phyloP scores from a whole-genome alignment of 345 rosid species.

The Combretum micranthum region DNA sequence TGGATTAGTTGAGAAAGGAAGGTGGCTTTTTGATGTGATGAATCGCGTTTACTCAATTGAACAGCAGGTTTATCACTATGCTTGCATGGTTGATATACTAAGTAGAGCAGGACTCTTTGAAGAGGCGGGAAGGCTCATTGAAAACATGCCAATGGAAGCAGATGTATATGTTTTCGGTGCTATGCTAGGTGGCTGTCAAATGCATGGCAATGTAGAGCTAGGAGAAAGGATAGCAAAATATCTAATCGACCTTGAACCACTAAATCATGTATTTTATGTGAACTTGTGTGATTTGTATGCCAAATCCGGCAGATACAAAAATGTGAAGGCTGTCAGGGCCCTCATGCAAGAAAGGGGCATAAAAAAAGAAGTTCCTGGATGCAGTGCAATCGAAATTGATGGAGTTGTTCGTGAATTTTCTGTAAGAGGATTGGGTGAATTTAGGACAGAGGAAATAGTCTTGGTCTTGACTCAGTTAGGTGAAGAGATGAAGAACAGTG shows the following conservation, averaged over 20 bases:
- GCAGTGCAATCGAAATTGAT: slow-evolving; percentile 53
- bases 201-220: slow-evolving; percentile 37
- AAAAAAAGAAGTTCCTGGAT: slow-evolving; percentile 43
- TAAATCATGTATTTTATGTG: slow-evolving; percentile 46
- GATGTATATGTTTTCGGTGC: slow-evolving; percentile 61
- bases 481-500: slow-evolving; percentile 22
- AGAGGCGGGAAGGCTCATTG: slow-evolving; percentile 44
- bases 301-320: slow-evolving; percentile 39
- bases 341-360: slow-evolving; percentile 40
- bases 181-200: slow-evolving; percentile 55
- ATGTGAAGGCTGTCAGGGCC: slow-evolving; percentile 30
- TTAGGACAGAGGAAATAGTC: slow-evolving; percentile 23
- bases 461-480: slow-evolving; percentile 24
- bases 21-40: slow-evolving; percentile 41
- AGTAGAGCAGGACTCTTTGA: slow-evolving; percentile 42
- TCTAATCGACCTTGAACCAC: slow-evolving; percentile 42
- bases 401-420: slow-evolving; percentile 48
- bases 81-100: slow-evolving; percentile 49
- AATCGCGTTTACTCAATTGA: slow-evolving; percentile 29
- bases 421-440: slow-evolving; percentile 25
- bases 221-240: slow-evolving; percentile 42
- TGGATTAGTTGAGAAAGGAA: slow-evolving; percentile 45
- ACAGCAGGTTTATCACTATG: slow-evolving; percentile 44
- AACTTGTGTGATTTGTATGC: slow-evolving; percentile 50
- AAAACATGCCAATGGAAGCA: slow-evolving; percentile 47